Percentiles rank a stretch among this genome's conserved stretches.
phyloP scores from a whole-genome alignment of 2,329 filamentous ascomycete species.

The Sporothrix dimorphospora region DNA sequence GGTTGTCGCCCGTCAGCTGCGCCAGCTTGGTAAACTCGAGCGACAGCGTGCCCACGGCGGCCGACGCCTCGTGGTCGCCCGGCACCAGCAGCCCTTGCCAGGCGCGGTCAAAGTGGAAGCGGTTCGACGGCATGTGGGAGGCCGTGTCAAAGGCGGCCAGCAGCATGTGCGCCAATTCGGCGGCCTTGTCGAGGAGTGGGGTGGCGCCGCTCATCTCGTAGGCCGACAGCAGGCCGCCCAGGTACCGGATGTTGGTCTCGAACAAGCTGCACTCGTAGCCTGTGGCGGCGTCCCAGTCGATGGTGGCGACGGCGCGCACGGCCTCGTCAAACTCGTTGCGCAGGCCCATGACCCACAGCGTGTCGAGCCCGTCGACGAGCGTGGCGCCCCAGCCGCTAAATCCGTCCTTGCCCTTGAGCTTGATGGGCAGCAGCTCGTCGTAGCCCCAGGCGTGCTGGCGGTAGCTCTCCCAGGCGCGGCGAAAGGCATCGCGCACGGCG shows the following conservation, averaged over 20 bases:
- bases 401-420: constrained; percentile 70
- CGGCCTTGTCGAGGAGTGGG: constrained; percentile 73
- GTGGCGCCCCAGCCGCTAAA: constrained; percentile 93
- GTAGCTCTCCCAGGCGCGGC: constrained; percentile 51
- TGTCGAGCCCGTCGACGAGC: constrained; percentile 79
- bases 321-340: constrained; percentile 79
- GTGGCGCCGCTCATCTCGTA: constrained; percentile 80
- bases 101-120: constrained; percentile 55
- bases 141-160: constrained; percentile 87
- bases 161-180: constrained; percentile 76
- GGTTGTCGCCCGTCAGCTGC: constrained; percentile 68
- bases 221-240: constrained; percentile 82
- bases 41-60: constrained; percentile 60
- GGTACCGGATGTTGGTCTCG: constrained; percentile 87
- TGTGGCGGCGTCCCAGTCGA: constrained; percentile 73
- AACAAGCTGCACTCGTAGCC: constrained; percentile 66
- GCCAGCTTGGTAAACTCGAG: constrained; percentile 72
- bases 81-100: constrained; percentile 42
- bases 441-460: constrained; percentile 73
- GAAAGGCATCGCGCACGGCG: constrained; percentile 35
- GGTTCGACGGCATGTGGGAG: constrained; percentile 66
- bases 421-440: constrained; percentile 80
- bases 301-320: constrained; percentile 67
- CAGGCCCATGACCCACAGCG: constrained; percentile 83
- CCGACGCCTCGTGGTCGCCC: constrained; percentile 44